Evolutionary conservation across 2,329 filamentous ascomycete genomes (phyloP), one percentile per base, ranked within the genome.

Genomic region (Botryotinia globosa): DNA sequence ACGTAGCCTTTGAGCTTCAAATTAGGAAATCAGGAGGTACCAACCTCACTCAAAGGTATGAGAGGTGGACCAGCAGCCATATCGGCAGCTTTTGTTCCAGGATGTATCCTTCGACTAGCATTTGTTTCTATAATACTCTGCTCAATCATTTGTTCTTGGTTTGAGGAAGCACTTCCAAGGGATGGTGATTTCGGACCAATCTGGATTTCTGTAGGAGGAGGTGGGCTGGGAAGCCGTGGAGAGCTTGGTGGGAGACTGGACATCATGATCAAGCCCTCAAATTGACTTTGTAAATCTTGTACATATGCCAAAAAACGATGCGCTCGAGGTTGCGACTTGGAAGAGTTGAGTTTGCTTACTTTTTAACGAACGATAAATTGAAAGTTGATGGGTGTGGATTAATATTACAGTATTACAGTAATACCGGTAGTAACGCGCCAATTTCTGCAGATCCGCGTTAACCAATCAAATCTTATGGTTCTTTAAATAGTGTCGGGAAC

Each of bases 141-240:
- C 81, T 90, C 89, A 80, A 89, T 79, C 73, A 83, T 78, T 79
- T 86, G 83, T 78, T 89, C 82, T 87, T 88, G 81, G 86, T 88
- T 85, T 84, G 88, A 82, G 78, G 88, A 80, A 80, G 90, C 82
- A 68, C 89, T 82, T 67, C 89, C 86, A 75, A 90, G 85, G 29
- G 87, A 87, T 2, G 94, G 93, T 67, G 94, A 96, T 79, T 90
- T 90, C 72, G 92, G 91, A 12, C 90, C 92, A 75, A 97, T 91
- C 84, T 98, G 95, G 77, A 97, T 96, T 83, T 99, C 96, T 74
- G 95, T 94, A 73, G 97, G 91, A 48, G 96, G 96, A 73, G 96
- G 96, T 74, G 96, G 96, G 82, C 94, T 98, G 74, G 96, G 96
- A 69, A 99, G 90, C 81, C 96, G 92, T 76, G 96, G 95, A 65